Evolutionary conservation across 2,329 filamentous ascomycete species (phyloP).

Genomic region (Fusarium secorum): DNA sequence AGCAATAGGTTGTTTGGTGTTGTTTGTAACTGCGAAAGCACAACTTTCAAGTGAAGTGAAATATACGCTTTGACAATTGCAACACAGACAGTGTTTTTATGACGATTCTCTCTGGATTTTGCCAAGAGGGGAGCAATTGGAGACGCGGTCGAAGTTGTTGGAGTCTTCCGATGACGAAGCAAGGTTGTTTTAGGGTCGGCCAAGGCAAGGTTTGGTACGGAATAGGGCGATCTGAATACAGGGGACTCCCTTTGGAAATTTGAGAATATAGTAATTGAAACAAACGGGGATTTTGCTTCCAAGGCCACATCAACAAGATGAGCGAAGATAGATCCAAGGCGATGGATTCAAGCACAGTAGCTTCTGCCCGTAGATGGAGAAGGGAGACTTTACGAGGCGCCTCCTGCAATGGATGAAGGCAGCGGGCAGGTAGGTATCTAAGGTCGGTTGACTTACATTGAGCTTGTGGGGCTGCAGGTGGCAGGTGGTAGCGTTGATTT

Average conservation of each 20-base stretch:
- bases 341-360: background rate
- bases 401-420: background rate
- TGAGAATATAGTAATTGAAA: background rate
- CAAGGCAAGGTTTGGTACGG: background rate
- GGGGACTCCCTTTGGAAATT: background rate
- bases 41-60: background rate
- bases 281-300: background rate
- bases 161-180: conserved; percentile 8
- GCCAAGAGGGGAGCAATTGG: background rate
- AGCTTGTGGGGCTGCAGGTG: conserved; percentile 18
- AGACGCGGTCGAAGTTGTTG: background rate
- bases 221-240: background rate
- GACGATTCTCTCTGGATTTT: background rate
- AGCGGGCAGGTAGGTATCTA: background rate
- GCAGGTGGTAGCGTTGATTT: background rate
- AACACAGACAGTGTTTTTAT: background rate
- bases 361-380: conserved; percentile 20
- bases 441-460: conserved; percentile 1
- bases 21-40: background rate
- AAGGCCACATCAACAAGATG: background rate
- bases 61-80: background rate
- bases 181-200: background rate
- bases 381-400: conserved; percentile 22
- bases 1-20: background rate
- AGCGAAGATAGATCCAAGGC: background rate